Percentiles rank a stretch among this genome's conserved stretches.
Evolutionary conservation across 306 rosid species (phyloP).

Genomic region (Potentilla sterilis): DNA sequence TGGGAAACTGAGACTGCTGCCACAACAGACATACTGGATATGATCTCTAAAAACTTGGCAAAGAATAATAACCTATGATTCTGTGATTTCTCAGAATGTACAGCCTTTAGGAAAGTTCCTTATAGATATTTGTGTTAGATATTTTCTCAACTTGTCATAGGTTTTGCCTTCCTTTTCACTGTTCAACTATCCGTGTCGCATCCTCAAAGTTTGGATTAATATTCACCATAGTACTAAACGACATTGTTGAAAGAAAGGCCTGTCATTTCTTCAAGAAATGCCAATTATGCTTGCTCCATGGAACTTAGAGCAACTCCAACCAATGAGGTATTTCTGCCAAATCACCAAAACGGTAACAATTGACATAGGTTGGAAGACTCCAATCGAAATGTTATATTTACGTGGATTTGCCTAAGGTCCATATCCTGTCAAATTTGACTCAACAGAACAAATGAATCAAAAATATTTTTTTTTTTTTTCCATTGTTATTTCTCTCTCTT

Average conservation of each 20-base stretch:
- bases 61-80: neutral
- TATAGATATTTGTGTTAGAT: conserved; percentile 1
- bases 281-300: too few species aligned
- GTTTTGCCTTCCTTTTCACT: neutral
- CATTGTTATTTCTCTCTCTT: too few species aligned
- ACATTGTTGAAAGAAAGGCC: neutral
- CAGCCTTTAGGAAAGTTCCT: neutral
- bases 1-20: conserved; percentile 27
- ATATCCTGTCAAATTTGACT: too few species aligned
- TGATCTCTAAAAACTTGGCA: neutral
- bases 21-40: conserved; percentile 36
- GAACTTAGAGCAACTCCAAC: too few species aligned
- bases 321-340: too few species aligned
- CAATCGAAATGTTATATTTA: too few species aligned
- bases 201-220: neutral
- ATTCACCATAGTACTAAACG: neutral
- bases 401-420: too few species aligned
- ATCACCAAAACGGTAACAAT: too few species aligned
- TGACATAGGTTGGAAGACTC: too few species aligned
- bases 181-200: neutral
- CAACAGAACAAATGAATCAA: too few species aligned
- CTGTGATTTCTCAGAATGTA: neutral
- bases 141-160: neutral
- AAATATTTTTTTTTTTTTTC: too few species aligned
- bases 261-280: too few species aligned